Percentiles rank a stretch among this genome's conserved stretches.
These are phyloP conservation scores for Leptomonas pyrrhocoris DNA, from an alignment of 208 protist genomes.

Conservation along the genomic window DNA sequence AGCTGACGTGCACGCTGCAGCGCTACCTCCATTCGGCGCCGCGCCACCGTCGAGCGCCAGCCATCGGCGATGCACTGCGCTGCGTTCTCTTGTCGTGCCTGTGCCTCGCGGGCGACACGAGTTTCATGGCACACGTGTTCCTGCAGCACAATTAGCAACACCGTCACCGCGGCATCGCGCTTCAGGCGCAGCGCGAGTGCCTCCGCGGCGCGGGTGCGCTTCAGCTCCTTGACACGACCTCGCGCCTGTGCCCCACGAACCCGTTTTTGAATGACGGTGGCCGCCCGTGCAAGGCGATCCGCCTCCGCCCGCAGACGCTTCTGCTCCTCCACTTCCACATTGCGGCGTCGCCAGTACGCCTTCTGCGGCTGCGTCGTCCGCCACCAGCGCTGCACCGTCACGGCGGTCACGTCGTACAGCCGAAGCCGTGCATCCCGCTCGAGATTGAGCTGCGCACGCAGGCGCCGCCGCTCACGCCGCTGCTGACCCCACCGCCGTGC, in stretches of 20 bases:
- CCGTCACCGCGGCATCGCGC: constrained; percentile 23
- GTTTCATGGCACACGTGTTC: constrained; percentile 51
- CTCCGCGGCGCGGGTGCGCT: constrained; percentile 4
- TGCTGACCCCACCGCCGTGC: constrained; percentile 32
- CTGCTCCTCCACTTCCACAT: constrained; percentile 38
- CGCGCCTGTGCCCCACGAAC: constrained; percentile 46
- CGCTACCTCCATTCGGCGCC: constrained; percentile 41
- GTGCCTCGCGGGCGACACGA: constrained; percentile 32
- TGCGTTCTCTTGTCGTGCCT: constrained; percentile 30
- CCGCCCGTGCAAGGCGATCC: constrained; percentile 23
- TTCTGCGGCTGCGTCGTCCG: constrained; percentile 33
- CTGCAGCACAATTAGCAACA: constrained; percentile 49
- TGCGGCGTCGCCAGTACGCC: constrained; percentile 65
- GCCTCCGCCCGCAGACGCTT: constrained; percentile 13
- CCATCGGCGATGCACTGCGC: constrained; percentile 44
- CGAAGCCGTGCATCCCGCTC: constrained; percentile 41
- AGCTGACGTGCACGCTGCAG: constrained; percentile 40
- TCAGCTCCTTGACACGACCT: neutral
- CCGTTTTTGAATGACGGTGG: constrained; percentile 42
- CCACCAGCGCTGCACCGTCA: constrained; percentile 77
- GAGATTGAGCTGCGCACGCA: constrained; percentile 44
- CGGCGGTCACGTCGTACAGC: constrained; percentile 32
- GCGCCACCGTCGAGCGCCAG: constrained; percentile 41
- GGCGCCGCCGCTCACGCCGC: constrained; percentile 37
- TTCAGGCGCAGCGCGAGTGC: constrained; percentile 10